Percentiles rank a stretch among this genome's conserved stretches.
Evolutionary conservation across 306 rosid species (phyloP).

Genomic region (Ormosia semicastrata): DNA sequence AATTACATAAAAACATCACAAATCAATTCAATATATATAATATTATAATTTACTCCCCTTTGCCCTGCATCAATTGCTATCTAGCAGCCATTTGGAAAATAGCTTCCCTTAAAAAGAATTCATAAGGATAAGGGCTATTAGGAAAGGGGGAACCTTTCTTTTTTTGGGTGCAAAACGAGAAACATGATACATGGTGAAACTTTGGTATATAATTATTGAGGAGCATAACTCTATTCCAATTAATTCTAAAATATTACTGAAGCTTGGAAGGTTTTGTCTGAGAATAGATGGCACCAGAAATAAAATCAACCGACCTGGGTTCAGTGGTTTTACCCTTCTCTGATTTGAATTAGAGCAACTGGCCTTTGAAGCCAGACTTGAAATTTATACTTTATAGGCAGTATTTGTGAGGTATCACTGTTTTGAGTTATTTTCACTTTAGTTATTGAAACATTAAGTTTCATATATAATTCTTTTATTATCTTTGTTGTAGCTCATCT

Average conservation of each 20-base stretch:
- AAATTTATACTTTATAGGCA: not conserved
- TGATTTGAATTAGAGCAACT: not conserved
- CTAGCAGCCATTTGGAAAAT: too few species aligned
- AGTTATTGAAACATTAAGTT: conserved; percentile 1
- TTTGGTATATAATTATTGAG: not conserved
- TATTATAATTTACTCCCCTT: too few species aligned
- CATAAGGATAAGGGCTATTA: too few species aligned
- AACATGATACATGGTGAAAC: not conserved
- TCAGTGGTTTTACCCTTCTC: not conserved
- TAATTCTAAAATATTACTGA: not conserved
- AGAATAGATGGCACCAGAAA: not conserved
- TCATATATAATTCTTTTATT: conserved; percentile 1
- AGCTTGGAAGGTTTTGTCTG: not conserved
- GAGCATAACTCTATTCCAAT: not conserved
- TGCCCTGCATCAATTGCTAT: too few species aligned
- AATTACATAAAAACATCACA: too few species aligned
- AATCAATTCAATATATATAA: too few species aligned
- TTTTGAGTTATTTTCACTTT: not conserved
- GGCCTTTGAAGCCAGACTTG: not conserved
- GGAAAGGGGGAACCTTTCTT: too few species aligned
- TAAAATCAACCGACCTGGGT: not conserved
- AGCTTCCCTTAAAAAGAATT: too few species aligned
- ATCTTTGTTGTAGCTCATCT: conserved; percentile 45
- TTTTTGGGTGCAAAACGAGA: too few species aligned
- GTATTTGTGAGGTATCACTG: not conserved